Evolutionary conservation across 1,139 yeast genomes (phyloP), one percentile per base, ranked within the genome.

Genomic region (Wickerhamiella infanticola): DNA sequence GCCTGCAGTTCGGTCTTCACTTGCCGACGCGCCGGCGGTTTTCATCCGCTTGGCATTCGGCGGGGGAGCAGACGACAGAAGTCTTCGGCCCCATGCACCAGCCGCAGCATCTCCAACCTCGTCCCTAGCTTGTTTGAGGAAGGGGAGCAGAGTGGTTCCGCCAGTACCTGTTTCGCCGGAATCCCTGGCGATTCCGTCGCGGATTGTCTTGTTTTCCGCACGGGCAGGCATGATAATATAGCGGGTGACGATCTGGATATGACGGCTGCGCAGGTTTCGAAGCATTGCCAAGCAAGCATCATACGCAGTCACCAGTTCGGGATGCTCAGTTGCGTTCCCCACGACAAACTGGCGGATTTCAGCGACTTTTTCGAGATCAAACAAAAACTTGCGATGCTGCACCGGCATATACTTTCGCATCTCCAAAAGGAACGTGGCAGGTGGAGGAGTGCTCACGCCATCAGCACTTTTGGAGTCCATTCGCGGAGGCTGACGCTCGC

Each of bases 41-140:
- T 29, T 29, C 33, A 11, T 13, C 7, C 37, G 13, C n/a, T 13
- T 35, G 2, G 37, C 13, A 11, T 7, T 9, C 8, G 37, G 37
- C 37, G 8, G 13, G 8, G 13, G 23, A 9, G 13, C 13, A 6
- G 24, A 35, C 7, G 81, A 74, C 50, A 84, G 71, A 39, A 84
- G 68, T 50, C 90, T 70, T 57, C 76, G 75, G 62, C 94, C 95
- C 95, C 95, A 84, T 45, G 68, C 72, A 48, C 94, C 90, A 37
- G 94, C 94, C 26, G 95, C 94, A 5, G 86, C 77, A 56, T 81
- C 90, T 39, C 94, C 94, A 7, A 95, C 88, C 62, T 88, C 97
- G 64, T 88, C 96, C 61, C 97, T 76, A 54, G 95, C 88, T 63
- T 88, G 96, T 62, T 86, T 86, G 59, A 88, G 72, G 65, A 88